Base-by-base conservation (phyloP, 768 basidiomycete species). In the Cystobasidium onofrii region DNA sequence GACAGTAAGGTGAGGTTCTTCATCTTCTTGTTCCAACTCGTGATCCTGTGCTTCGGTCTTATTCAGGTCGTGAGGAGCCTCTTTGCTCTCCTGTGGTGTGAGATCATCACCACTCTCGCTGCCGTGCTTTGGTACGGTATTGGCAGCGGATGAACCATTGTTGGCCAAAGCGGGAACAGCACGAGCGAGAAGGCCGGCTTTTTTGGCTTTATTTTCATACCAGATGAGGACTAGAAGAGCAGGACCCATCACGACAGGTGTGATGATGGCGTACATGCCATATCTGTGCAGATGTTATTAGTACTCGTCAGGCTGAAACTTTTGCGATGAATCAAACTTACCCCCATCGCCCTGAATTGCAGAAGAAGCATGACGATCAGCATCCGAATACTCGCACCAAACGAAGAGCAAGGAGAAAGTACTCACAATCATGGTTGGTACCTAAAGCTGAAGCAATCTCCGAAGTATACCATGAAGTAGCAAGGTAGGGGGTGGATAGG, bases 401-500 rank as follows among this genome's bases (percentile, higher is more conserved):
- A n/a, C 18, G 12, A 3, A 50, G 3, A 60, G 27, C 25, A 15
- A 2, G 57, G 25, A 12, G 12, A 60, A 17, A 25, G 23, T 29
- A 29, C 57, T 60, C 57, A 60, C 57, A 69, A 29, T 69, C 31
- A 20, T 54, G 2, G 50, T 55, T 50, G 10, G 66, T 69, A 31
- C 66, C 46, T 3, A 69, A 72, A 0, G 72, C 72, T 0, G 27
- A 62, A 15, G 74, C 74, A 33, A 77, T 76, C 39, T 74, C 73
- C 15, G 46, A 36, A 18, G 75, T 76, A 63, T 60, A 74, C 74
- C 72, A 80, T 44, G 77, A 77, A 72, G 75, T 80, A 29, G 79
- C 61, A 71, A 82, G 76, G 73, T 79, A 81, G 0, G 80, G 80
- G 1, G 77, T 67, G 0, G 79, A 77, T 18, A 78, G 74, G 17